Conservation (phyloP, 257 asterid species). For the Coffea canephora region DNA sequence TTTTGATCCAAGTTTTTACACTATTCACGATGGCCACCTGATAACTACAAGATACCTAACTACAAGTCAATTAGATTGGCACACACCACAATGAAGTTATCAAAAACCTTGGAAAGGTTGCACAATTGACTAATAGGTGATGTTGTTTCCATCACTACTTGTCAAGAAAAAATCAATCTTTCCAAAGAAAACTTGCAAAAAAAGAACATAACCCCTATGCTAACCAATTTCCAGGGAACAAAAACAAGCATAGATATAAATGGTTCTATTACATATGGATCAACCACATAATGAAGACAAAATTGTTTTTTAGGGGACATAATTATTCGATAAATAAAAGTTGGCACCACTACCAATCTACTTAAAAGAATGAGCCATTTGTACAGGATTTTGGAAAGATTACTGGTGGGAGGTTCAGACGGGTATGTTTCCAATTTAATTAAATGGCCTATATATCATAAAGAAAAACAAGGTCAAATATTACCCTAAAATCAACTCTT, state of each 20-base stretch:
- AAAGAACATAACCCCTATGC: not conserved
- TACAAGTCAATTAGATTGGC: no score
- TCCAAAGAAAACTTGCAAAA: no score
- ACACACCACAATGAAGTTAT: no score
- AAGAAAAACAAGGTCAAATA: slow-evolving; percentile 18
- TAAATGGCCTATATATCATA: slow-evolving; percentile 11
- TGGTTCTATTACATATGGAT: not conserved
- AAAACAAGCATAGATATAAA: not conserved
- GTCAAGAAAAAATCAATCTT: no score
- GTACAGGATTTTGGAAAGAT: not conserved
- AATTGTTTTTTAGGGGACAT: not conserved
- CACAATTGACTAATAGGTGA: not conserved
- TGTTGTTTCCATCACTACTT: not conserved
- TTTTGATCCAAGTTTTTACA: no score
- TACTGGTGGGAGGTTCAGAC: not conserved
- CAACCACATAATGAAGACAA: not conserved
- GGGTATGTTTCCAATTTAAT: slow-evolving; percentile 8
- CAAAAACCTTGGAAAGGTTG: not conserved
- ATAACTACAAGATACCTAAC: not conserved
- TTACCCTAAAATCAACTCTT: slow-evolving; percentile 65
- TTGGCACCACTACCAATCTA: not conserved
- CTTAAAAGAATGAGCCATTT: not conserved
- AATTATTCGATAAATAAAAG: not conserved
- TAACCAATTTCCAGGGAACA: not conserved
- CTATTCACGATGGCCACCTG: not conserved